Conservation (phyloP, 2,329 filamentous ascomycete species). For the Lachnellula cervina region DNA sequence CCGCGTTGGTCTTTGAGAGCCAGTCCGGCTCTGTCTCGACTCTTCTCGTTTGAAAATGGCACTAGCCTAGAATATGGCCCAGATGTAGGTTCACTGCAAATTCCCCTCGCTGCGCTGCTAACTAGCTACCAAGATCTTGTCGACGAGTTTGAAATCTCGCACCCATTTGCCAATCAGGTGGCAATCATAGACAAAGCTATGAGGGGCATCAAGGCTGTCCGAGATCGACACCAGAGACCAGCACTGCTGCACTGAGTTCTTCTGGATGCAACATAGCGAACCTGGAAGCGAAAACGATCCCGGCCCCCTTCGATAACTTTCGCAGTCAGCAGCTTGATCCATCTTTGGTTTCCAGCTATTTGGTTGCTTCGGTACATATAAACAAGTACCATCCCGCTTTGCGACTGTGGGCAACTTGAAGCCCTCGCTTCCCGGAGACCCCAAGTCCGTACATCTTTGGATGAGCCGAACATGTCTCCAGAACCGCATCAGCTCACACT, state of each 20-base stretch:
- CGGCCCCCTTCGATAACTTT: constrained; percentile 6
- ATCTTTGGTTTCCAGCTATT: neutral
- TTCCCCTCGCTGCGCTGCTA: neutral
- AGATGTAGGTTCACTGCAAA: constrained; percentile 10
- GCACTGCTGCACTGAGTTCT: no score
- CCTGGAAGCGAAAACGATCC: neutral
- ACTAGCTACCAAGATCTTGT: constrained; percentile 17
- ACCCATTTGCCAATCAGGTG: constrained; percentile 21
- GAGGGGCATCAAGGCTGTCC: constrained; percentile 12
- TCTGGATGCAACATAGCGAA: neutral
- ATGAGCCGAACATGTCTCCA: no score
- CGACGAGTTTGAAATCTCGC: constrained; percentile 12
- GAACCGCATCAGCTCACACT: no score
- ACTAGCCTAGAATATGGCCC: constrained; percentile 21
- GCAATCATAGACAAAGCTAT: constrained; percentile 17
- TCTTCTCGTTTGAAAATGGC: constrained; percentile 18
- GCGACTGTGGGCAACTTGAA: constrained; percentile 3
- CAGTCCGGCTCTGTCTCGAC: no score
- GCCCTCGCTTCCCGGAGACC: no score
- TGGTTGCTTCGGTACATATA: constrained; percentile 1
- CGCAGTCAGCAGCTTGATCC: neutral
- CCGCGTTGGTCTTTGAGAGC: constrained; percentile 7
- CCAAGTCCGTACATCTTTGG: no score
- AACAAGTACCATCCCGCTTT: constrained; percentile 11
- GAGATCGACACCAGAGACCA: constrained; percentile 9